phyloP scores from a whole-genome alignment of 371 early-diverging fungal genomes.

The Dichotomocladium elegans region DNA sequence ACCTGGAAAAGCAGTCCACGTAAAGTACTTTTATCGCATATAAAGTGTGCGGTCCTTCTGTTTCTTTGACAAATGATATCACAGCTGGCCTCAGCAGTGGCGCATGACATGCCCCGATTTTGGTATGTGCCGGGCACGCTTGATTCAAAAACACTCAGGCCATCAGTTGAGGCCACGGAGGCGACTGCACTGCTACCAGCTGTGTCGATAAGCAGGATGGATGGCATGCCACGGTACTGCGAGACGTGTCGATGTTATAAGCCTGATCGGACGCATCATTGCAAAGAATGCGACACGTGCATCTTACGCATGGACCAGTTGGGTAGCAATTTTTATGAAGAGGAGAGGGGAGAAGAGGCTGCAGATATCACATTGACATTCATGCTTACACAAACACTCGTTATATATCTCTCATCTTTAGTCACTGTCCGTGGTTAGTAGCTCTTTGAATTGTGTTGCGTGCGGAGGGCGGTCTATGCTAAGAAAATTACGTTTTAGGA shows the following conservation, averaged over 20 bases:
- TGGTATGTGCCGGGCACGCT: background rate
- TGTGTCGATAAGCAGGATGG: slow-evolving; percentile 20
- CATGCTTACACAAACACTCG: too few relatives aligned
- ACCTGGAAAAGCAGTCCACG: slow-evolving; percentile 44
- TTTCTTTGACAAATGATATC: too few relatives aligned
- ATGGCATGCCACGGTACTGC: slow-evolving; percentile 51
- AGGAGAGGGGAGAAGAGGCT: too few relatives aligned
- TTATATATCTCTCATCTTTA: too few relatives aligned
- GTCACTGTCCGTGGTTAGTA: slow-evolving; percentile 59
- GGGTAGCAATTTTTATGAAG: background rate
- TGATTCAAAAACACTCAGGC: background rate
- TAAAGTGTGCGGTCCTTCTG: too few relatives aligned
- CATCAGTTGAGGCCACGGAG: slow-evolving; percentile 16
- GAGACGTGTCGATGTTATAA: slow-evolving; percentile 52
- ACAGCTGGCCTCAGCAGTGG: too few relatives aligned
- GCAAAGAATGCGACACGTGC: slow-evolving; percentile 60
- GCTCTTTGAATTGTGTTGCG: background rate
- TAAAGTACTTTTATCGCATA: too few relatives aligned
- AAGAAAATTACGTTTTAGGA: too few relatives aligned
- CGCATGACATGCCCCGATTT: background rate
- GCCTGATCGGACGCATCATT: slow-evolving; percentile 63
- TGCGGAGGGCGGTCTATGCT: background rate
- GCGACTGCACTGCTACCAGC: slow-evolving; percentile 37
- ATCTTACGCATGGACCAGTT: slow-evolving; percentile 67
- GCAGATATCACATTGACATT: too few relatives aligned